A percentile compares a stretch with the other conserved stretches of the same genome.
These are phyloP conservation scores for Backusella parvicylindrica DNA, from an alignment of 192 early-diverging fungal genomes.

Conservation along the genomic window DNA sequence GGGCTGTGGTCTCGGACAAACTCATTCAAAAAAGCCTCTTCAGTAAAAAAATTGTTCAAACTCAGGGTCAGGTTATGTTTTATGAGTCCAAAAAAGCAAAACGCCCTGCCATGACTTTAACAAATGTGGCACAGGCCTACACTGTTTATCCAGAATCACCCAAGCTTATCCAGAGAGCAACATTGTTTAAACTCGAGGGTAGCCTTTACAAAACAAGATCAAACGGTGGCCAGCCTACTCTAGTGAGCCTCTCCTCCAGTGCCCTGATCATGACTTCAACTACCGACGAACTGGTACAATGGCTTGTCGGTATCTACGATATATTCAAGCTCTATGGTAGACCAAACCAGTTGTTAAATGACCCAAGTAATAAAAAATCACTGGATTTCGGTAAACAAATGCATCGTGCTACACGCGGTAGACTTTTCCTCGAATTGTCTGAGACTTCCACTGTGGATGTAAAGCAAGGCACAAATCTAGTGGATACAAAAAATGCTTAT, in stretches of 20 bases:
- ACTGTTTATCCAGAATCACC: constrained; percentile 49
- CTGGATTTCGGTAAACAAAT: constrained; percentile 24
- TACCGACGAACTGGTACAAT: constrained; percentile 38
- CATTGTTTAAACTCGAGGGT: constrained; percentile 38
- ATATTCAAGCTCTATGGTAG: constrained; percentile 45
- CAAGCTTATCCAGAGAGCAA: constrained; percentile 37
- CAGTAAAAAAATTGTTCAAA: constrained; percentile 36
- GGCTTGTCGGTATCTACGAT: constrained; percentile 38
- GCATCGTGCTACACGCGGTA: neutral
- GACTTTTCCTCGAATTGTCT: constrained; percentile 15
- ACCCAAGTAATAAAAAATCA: neutral
- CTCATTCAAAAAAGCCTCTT: constrained; percentile 33
- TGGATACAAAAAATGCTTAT: constrained; percentile 8
- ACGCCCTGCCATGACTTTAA: constrained; percentile 45
- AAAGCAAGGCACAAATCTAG: neutral
- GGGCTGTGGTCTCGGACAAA: constrained; percentile 42
- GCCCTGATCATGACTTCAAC: constrained; percentile 32
- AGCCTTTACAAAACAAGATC: constrained; percentile 19
- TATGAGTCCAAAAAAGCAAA: constrained; percentile 50
- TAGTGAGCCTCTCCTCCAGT: neutral
- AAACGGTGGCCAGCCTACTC: constrained; percentile 7
- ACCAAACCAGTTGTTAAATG: constrained; percentile 28
- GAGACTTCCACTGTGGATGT: constrained; percentile 8
- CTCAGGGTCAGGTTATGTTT: constrained; percentile 48
- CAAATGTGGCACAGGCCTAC: constrained; percentile 52